Evolutionary conservation across 495 filamentous ascomycete genomes (phyloP).

Genomic region (Apodospora peruviana): DNA sequence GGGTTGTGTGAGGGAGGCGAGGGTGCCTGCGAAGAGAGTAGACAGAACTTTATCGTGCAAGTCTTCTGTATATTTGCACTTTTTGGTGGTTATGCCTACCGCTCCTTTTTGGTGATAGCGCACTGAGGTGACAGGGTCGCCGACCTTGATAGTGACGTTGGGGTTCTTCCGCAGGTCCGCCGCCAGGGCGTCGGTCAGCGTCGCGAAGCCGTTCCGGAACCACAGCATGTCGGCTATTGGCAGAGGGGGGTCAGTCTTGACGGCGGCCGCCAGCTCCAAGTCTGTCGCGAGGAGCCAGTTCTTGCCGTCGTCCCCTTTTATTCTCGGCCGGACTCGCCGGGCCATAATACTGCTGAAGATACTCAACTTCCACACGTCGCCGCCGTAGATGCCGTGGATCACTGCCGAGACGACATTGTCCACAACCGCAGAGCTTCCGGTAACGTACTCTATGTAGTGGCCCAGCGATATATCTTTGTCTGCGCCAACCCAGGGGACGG

Average conservation of each 20-base stretch:
- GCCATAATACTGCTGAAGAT: conserved; percentile 43
- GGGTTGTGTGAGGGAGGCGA: conserved; percentile 33
- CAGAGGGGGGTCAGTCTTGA: conserved; percentile 3
- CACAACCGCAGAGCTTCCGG: conserved; percentile 49
- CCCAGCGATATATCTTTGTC: conserved; percentile 80
- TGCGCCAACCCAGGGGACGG: too few species aligned
- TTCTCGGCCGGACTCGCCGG: background rate
- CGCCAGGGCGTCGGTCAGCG: conserved; percentile 44
- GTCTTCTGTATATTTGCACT: background rate
- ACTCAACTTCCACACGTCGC: conserved; percentile 78
- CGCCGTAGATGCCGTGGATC: conserved; percentile 92
- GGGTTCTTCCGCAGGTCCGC: conserved; percentile 34
- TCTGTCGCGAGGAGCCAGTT: background rate
- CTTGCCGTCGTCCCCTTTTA: background rate
- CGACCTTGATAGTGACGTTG: conserved; percentile 50
- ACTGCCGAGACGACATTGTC: conserved; percentile 74
- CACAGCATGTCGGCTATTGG: conserved; percentile 17
- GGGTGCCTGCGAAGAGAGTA: conserved; percentile 53
- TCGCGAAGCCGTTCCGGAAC: conserved; percentile 55
- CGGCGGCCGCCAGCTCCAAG: background rate
- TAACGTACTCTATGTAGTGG: conserved; percentile 55
- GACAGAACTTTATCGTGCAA: conserved; percentile 64
- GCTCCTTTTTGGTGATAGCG: conserved; percentile 11
- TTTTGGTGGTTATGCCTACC: conserved; percentile 7
- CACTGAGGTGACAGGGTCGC: conserved; percentile 33